A percentile compares a stretch with the other conserved stretches of the same genome.
phyloP scores from a whole-genome alignment of 805 yeast genomes.

The Lachancea lanzarotensis region DNA sequence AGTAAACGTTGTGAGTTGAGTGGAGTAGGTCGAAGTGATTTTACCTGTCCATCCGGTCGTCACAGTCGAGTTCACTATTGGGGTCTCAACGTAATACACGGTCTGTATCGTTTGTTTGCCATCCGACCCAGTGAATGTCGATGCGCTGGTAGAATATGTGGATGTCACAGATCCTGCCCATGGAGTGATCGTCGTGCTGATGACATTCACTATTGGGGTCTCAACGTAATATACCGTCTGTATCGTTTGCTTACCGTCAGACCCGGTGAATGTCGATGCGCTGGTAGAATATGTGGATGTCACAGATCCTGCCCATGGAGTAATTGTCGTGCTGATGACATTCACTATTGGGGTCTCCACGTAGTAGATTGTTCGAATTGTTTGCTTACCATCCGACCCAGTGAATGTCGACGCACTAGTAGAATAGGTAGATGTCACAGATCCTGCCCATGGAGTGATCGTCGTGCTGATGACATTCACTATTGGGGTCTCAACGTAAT shows the following conservation, averaged over 20 bases:
- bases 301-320: slow-evolving; percentile 10
- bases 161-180: slow-evolving; percentile 12
- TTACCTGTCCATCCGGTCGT: slow-evolving; percentile 7
- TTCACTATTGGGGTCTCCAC: slow-evolving; percentile 7
- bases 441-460: slow-evolving; percentile 13
- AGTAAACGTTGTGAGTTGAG: slow-evolving; percentile 8
- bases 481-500: slow-evolving; percentile 7
- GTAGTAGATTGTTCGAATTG: slow-evolving; percentile 5
- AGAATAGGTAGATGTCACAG: slow-evolving; percentile 9
- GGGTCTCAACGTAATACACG: slow-evolving; percentile 12
- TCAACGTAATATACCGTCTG: slow-evolving; percentile 12
- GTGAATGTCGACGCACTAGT: background rate
- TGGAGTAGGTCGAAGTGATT: slow-evolving; percentile 7
- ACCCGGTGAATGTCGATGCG: slow-evolving; percentile 9
- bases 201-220: slow-evolving; percentile 9
- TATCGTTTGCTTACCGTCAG: slow-evolving; percentile 10
- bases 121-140: slow-evolving; percentile 12
- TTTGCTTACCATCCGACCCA: slow-evolving; percentile 4
- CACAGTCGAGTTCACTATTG: slow-evolving; percentile 4
- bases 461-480: slow-evolving; percentile 8
- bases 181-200: background rate
- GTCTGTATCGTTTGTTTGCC: slow-evolving; percentile 11
- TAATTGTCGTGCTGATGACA: background rate
- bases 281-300: slow-evolving; percentile 10
- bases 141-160: slow-evolving; percentile 8